Conservation (phyloP, 495 filamentous ascomycete species). For the Xylaria venustula region DNA sequence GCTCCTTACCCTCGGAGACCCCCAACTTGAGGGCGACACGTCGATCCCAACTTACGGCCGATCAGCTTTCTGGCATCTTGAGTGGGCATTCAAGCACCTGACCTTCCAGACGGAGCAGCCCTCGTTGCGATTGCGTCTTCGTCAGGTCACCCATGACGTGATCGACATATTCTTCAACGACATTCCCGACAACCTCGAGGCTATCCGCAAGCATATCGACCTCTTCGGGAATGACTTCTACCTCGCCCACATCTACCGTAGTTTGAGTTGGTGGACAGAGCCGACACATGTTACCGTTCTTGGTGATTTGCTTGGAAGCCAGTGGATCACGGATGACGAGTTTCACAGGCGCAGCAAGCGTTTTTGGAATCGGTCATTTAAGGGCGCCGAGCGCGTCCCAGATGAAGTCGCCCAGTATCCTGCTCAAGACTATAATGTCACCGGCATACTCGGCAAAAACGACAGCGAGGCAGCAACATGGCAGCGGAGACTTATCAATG, state of each 20-base stretch:
- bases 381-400: constrained; percentile 61
- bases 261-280: constrained; percentile 70
- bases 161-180: constrained; percentile 59
- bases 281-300: constrained; percentile 89
- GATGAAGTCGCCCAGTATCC: constrained; percentile 56
- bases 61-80: constrained; percentile 58
- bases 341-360: constrained; percentile 68
- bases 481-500: constrained; percentile 75
- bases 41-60: constrained; percentile 65
- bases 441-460: constrained; percentile 47
- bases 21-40: constrained; percentile 91
- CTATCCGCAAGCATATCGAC: constrained; percentile 75
- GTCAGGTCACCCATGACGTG: constrained; percentile 49
- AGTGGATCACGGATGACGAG: constrained; percentile 87
- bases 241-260: constrained; percentile 89
- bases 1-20: constrained; percentile 87
- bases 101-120: constrained; percentile 41
- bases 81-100: constrained; percentile 50
- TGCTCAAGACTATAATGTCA: constrained; percentile 48
- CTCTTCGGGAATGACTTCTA: constrained; percentile 93
- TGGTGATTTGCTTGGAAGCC: constrained; percentile 91
- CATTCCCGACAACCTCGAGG: constrained; percentile 59
- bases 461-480: constrained; percentile 54
- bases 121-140: constrained; percentile 45
- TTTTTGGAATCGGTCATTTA: constrained; percentile 83